Evolutionary conservation across 164 flowering plant species (phyloP).

Genomic region (Aristolochia fimbriata): DNA sequence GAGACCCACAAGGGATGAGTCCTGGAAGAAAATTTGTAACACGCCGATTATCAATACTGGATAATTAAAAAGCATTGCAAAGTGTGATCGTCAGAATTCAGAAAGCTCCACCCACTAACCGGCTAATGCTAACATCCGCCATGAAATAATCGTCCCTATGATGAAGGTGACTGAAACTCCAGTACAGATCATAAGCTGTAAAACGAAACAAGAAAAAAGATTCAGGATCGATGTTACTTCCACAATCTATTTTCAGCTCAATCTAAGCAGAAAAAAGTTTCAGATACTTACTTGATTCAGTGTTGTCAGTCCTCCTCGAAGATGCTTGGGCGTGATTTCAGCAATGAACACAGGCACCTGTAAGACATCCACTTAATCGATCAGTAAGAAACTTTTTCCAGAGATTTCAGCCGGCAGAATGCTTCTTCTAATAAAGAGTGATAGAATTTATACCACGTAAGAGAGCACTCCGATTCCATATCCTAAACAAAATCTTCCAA

Average conservation of each 20-base stretch:
- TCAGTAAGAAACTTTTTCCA: neutral
- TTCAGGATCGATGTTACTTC: neutral
- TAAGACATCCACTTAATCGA: conserved; percentile 9
- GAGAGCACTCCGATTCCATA: conserved; percentile 45
- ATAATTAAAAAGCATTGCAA: no score
- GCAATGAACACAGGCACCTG: conserved; percentile 62
- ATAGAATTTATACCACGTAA: conserved; percentile 35
- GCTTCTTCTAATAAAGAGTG: no score
- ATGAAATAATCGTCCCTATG: conserved; percentile 33
- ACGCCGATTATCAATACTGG: no score
- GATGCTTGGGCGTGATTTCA: conserved; percentile 67
- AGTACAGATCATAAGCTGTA: conserved; percentile 35
- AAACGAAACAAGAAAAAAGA: conserved; percentile 1
- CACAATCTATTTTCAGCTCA: neutral
- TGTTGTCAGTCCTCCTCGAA: conserved; percentile 53
- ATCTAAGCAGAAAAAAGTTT: neutral
- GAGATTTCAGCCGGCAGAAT: no score
- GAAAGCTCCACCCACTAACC: conserved; percentile 22
- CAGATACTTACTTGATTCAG: conserved; percentile 39
- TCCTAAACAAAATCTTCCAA: conserved; percentile 49
- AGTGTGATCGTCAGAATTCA: no score
- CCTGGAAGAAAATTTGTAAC: conserved; percentile 20
- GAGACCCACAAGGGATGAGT: conserved; percentile 33
- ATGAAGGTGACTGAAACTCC: conserved; percentile 36
- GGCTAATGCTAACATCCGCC: conserved; percentile 50